phyloP scores from a whole-genome alignment of 192 early-diverging fungal species.

The Mortierella hygrophila region DNA sequence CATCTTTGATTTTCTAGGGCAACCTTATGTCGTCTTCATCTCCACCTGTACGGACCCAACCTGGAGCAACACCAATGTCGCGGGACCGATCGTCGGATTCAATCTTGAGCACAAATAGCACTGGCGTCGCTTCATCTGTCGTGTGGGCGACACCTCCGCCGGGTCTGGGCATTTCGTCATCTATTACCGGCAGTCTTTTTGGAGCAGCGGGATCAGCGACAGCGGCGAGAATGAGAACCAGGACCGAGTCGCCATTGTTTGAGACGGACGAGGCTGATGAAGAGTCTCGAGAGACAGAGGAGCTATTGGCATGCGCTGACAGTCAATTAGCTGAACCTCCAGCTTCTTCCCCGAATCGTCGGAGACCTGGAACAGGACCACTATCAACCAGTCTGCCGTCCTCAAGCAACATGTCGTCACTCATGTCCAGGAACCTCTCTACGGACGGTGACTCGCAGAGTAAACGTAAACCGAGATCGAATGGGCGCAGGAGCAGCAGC shows the following conservation, averaged over 20 bases:
- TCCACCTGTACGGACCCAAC: neutral
- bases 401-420: neutral
- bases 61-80: conserved; percentile 19
- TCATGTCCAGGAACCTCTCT: conserved; percentile 2
- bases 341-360: neutral
- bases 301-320: conserved; percentile 29
- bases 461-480: conserved; percentile 7
- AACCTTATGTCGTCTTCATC: conserved; percentile 33
- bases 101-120: conserved; percentile 19
- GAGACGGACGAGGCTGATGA: conserved; percentile 30
- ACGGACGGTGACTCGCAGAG: neutral
- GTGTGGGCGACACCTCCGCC: conserved; percentile 5
- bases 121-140: neutral
- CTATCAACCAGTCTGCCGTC: conserved; percentile 20
- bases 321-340: conserved; percentile 7
- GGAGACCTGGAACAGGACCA: neutral
- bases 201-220: conserved; percentile 31
- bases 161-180: neutral
- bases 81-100: conserved; percentile 34
- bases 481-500: conserved; percentile 22
- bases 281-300: conserved; percentile 42
- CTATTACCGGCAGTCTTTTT: conserved; percentile 29
- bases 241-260: conserved; percentile 48
- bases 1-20: conserved; percentile 19
- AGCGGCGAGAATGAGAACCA: conserved; percentile 36